Base-by-base conservation (phyloP, 345 rosid species). In the Eucalyptus tenuipes region DNA sequence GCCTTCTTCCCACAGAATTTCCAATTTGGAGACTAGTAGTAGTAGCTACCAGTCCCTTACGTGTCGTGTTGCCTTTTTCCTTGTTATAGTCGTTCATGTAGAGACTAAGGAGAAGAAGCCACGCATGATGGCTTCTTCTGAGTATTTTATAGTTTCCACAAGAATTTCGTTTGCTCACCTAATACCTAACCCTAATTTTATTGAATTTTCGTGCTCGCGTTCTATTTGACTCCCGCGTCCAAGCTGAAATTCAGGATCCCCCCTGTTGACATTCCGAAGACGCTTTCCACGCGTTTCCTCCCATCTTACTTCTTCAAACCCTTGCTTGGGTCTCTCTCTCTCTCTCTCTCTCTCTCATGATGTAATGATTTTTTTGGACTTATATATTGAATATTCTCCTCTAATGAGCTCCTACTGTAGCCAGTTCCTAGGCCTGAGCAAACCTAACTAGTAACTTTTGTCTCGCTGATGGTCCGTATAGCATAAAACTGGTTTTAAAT, bases 101-200 rank as follows among this genome's bases (percentile, higher is more conserved):
- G 59, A 88, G 85, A 75, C 50, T 40, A 33, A 55, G 40, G 49
- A 15, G n/a, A 29, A 48, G 40, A 22, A 42, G 61, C 22, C 13
- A 13, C 40, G n/a, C 27, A 49, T 20, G 50, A 75, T 40, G 82
- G 82, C 82, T 75, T n/a, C 45, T 33, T 49, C 29, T 57, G 44
- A 22, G 87, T 68, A 79, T 8, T 89, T 53, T 88, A 64, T 57
- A 85, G 89, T 40, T 85, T 75, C n/a, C n/a, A 71, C 42, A 50
- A 87, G 92, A 91, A 90, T 90, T 27, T 90, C 86, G 88, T 88
- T 89, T 45, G 94, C n/a, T 89, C 81, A 91, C 94, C 92, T 89
- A 92, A 92, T 90, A 91, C 93, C 92, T 92, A 92, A 91, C 84
- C 92, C 90, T 87, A 86, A 37, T 49, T 88, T 37, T 87, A 84